phyloP scores from a whole-genome alignment of 2,329 filamentous ascomycete genomes.

The Trichoderma sp. region DNA sequence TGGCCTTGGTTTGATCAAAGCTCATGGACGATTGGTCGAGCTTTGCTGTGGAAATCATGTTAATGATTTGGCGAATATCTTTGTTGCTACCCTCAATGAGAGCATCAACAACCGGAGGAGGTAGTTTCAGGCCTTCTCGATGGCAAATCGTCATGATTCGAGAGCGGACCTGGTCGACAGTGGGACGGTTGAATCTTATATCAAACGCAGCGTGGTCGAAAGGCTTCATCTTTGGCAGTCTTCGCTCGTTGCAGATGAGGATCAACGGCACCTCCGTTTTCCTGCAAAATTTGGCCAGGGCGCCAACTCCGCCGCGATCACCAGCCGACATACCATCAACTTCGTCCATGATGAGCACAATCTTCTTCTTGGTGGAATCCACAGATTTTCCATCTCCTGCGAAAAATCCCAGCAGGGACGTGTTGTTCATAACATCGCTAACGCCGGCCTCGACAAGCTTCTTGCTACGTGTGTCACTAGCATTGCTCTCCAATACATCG shows the following conservation, averaged over 20 bases:
- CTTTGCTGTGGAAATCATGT: conserved; percentile 95
- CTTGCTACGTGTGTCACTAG: conserved; percentile 93
- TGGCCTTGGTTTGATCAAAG: conserved; percentile 82
- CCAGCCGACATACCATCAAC: conserved; percentile 98
- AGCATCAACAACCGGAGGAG: conserved; percentile 79
- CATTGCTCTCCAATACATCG: conserved; percentile 91
- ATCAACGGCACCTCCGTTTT: conserved; percentile 95
- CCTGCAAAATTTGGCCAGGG: conserved; percentile 89
- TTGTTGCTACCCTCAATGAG: conserved; percentile 93
- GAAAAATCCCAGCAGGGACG: conserved; percentile 87
- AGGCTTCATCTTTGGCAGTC: conserved; percentile 94
- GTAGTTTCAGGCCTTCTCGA: conserved; percentile 84
- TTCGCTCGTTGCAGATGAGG: conserved; percentile 94
- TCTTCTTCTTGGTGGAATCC: conserved; percentile 80
- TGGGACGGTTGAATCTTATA: conserved; percentile 82
- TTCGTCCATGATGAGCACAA: conserved; percentile 97
- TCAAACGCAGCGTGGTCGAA: conserved; percentile 87
- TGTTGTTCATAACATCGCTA: conserved; percentile 90
- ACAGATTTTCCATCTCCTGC: conserved; percentile 78
- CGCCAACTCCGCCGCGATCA: conserved; percentile 91
- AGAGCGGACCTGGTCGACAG: conserved; percentile 84
- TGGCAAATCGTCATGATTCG: conserved; percentile 94
- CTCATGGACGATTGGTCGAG: conserved; percentile 77
- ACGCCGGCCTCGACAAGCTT: conserved; percentile 87
- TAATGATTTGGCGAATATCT: conserved; percentile 96